Evolutionary conservation across 116 monocot species (phyloP).

Genomic region (Zostera marina): DNA sequence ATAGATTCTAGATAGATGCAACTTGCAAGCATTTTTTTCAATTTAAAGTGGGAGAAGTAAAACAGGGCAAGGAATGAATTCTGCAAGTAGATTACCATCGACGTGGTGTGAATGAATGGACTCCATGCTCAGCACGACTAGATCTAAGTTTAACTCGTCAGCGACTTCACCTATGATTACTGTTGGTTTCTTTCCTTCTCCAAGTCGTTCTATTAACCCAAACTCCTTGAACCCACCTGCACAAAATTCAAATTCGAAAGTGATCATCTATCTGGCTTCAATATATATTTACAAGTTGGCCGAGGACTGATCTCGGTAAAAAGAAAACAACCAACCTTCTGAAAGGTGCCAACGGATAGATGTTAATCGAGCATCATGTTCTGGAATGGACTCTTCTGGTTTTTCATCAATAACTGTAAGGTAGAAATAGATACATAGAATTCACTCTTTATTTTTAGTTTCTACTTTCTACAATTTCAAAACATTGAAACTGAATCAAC

Average conservation of each 20-base stretch:
- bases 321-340: slow-evolving; percentile 38
- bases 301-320: not conserved
- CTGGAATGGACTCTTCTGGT: slow-evolving; percentile 72
- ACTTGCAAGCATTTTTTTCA: not conserved
- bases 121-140: slow-evolving; percentile 98
- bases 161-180: slow-evolving; percentile 92
- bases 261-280: not conserved
- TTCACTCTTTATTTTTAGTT: not conserved
- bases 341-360: slow-evolving; percentile 95
- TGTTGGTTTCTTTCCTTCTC: slow-evolving; percentile 87
- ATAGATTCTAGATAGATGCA: not conserved
- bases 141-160: slow-evolving; percentile 73
- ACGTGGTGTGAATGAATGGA: slow-evolving; percentile 94
- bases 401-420: slow-evolving; percentile 87
- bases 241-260: not conserved
- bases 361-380: slow-evolving; percentile 63
- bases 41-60: slow-evolving; percentile 69
- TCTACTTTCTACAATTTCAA: not conserved
- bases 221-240: slow-evolving; percentile 87
- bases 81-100: slow-evolving; percentile 87
- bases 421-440: not conserved
- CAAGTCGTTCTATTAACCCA: slow-evolving; percentile 75
- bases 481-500: not conserved
- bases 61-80: slow-evolving; percentile 95
- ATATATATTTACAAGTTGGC: not conserved